Conservation (phyloP, 257 asterid genomes). For the Przewalskia tangutica region DNA sequence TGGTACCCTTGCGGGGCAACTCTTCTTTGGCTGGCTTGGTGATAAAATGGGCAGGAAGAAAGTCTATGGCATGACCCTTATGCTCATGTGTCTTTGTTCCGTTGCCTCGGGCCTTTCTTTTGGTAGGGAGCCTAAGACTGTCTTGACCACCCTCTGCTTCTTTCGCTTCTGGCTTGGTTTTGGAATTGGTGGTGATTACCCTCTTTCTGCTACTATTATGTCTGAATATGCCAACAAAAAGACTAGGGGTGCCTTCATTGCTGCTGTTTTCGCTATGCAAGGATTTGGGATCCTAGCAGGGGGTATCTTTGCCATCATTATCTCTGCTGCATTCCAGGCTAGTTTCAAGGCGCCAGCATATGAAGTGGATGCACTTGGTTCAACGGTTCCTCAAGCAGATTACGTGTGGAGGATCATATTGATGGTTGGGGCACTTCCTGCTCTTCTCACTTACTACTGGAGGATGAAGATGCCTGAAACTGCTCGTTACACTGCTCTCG, state of each 20-base stretch:
- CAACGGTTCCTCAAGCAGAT: slow-evolving; percentile 46
- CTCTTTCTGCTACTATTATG: slow-evolving; percentile 67
- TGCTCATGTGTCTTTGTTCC: slow-evolving; percentile 42
- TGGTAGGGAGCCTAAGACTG: slow-evolving; percentile 25
- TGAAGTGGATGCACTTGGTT: slow-evolving; percentile 31
- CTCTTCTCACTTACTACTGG: slow-evolving; percentile 41
- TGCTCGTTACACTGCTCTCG: slow-evolving; percentile 57
- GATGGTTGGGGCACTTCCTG: slow-evolving; percentile 49
- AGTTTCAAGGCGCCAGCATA: slow-evolving; percentile 30
- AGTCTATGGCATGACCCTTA: slow-evolving; percentile 44
- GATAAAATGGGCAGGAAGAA: slow-evolving; percentile 47
- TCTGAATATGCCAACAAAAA: slow-evolving; percentile 59
- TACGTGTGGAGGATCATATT: slow-evolving; percentile 52
- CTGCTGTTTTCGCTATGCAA: slow-evolving; percentile 62
- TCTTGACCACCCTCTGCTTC: slow-evolving; percentile 50
- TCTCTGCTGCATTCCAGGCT: slow-evolving; percentile 28
- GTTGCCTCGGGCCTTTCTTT: slow-evolving; percentile 51
- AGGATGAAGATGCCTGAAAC: slow-evolving; percentile 61
- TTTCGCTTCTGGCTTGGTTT: slow-evolving; percentile 63
- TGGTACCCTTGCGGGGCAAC: slow-evolving; percentile 52
- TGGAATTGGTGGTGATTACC: slow-evolving; percentile 61
- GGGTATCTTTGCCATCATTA: slow-evolving; percentile 35
- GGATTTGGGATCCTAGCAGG: slow-evolving; percentile 53
- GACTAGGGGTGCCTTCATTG: slow-evolving; percentile 54
- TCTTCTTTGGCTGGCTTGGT: slow-evolving; percentile 61